Conservation (phyloP, 495 filamentous ascomycete species). For the Cetradonia linearis region DNA sequence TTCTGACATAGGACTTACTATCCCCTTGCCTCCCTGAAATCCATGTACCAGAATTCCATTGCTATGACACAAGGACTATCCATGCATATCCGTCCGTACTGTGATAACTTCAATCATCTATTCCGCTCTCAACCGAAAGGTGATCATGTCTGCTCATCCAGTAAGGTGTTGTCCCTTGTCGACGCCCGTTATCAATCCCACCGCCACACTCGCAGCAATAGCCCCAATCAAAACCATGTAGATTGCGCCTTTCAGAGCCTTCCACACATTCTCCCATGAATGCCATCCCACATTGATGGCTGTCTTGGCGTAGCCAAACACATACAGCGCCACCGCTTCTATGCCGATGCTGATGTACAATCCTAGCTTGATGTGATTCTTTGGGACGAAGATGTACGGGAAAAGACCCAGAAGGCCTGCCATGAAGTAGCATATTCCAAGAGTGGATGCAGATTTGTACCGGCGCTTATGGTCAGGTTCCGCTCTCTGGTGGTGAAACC, state of each 20-base stretch:
- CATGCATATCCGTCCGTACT: not conserved
- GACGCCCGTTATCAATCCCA: conserved; percentile 43
- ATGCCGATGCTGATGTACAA: conserved; percentile 59
- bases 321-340: conserved; percentile 59
- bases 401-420: conserved; percentile 62
- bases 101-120: not conserved
- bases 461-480: conserved; percentile 43
- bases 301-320: conserved; percentile 66
- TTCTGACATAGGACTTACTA: not conserved
- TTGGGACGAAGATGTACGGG: conserved; percentile 65
- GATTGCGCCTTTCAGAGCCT: conserved; percentile 39
- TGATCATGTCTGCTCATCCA: not conserved
- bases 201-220: conserved; percentile 53
- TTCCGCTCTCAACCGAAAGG: not conserved
- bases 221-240: conserved; percentile 61
- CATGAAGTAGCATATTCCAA: conserved; percentile 62
- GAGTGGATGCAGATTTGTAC: conserved; percentile 51
- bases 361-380: conserved; percentile 45
- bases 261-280: conserved; percentile 32
- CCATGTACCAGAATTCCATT: not conserved
- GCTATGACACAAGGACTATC: not conserved
- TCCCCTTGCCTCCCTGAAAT: not conserved
- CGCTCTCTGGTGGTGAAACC: conserved; percentile 37
- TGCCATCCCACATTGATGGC: conserved; percentile 40
- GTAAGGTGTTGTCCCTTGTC: conserved; percentile 2